These are phyloP conservation scores for Thymus quinquecostatus DNA, from an alignment of 257 asterid genomes.

Conservation along the genomic window DNA sequence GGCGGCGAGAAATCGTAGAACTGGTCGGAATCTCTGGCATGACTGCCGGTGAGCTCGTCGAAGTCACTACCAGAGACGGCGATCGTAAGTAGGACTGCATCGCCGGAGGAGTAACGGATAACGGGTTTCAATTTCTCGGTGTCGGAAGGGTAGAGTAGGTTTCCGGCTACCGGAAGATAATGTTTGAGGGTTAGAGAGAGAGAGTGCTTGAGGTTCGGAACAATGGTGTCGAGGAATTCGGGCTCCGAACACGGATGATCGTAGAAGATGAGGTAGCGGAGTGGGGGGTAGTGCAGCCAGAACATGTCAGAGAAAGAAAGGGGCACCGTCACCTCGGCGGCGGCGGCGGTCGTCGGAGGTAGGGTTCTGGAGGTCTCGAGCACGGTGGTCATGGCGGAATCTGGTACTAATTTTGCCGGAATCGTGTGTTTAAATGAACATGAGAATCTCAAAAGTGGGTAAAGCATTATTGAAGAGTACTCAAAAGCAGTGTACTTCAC, in stretches of 20 bases:
- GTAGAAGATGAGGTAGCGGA: slow-evolving; percentile 52
- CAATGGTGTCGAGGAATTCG: slow-evolving; percentile 36
- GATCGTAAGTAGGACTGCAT: slow-evolving; percentile 16
- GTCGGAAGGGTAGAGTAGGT: slow-evolving; percentile 22
- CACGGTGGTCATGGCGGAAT: slow-evolving; percentile 21
- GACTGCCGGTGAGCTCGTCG: slow-evolving; percentile 29
- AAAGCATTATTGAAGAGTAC: too few species aligned
- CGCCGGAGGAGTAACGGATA: slow-evolving; percentile 34
- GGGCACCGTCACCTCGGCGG: slow-evolving; percentile 38
- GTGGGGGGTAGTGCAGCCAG: slow-evolving; percentile 45
- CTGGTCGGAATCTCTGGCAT: slow-evolving; percentile 35
- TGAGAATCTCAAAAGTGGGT: too few species aligned
- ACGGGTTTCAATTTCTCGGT: slow-evolving; percentile 13
- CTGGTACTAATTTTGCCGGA: too few species aligned
- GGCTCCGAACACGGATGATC: slow-evolving; percentile 32
- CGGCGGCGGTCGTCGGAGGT: slow-evolving; percentile 29
- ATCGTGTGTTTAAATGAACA: too few species aligned
- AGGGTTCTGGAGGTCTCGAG: slow-evolving; percentile 25
- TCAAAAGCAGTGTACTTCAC: too few species aligned
- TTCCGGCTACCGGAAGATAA: slow-evolving; percentile 51
- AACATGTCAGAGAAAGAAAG: slow-evolving; percentile 46
- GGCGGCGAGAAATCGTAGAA: slow-evolving; percentile 48
- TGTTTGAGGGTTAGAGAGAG: slow-evolving; percentile 54
- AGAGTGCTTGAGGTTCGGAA: slow-evolving; percentile 56
- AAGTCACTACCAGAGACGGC: slow-evolving; percentile 39